Percentiles rank a stretch among this genome's conserved stretches.
Evolutionary conservation across 2,329 filamentous ascomycete species (phyloP).

Genomic region (Neobulgaria alba): DNA sequence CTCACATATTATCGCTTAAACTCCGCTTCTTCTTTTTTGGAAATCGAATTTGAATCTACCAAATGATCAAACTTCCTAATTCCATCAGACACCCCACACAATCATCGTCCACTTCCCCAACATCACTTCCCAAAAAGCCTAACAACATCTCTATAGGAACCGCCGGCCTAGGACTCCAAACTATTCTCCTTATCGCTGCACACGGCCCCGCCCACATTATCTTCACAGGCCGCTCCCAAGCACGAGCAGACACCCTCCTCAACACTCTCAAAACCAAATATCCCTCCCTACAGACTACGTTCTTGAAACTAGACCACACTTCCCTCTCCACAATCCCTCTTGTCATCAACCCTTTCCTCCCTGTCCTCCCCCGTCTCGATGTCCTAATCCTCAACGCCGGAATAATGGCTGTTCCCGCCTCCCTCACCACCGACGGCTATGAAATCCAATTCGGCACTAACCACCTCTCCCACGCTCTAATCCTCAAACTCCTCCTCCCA

Average conservation of each 20-base stretch:
- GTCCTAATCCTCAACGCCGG: constrained; percentile 40
- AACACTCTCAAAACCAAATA: constrained; percentile 3
- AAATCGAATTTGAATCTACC: too few species aligned
- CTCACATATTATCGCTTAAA: too few species aligned
- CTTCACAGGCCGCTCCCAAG: constrained; percentile 31
- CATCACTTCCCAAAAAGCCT: constrained; percentile 4
- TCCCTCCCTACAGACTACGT: constrained; percentile 10
- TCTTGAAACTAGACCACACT: constrained; percentile 32
- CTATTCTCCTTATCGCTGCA: constrained; percentile 32
- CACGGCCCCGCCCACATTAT: constrained; percentile 33
- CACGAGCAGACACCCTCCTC: constrained; percentile 26
- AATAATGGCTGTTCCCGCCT: constrained; percentile 33
- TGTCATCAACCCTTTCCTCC: constrained; percentile 33
- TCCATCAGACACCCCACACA: too few species aligned
- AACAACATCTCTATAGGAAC: constrained; percentile 28
- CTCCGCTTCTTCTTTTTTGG: too few species aligned
- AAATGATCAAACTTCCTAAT: too few species aligned
- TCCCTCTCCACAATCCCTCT: constrained; percentile 36
- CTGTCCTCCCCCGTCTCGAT: constrained; percentile 32
- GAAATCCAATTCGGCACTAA: constrained; percentile 42
- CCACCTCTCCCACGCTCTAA: constrained; percentile 39
- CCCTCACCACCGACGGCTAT: constrained; percentile 36
- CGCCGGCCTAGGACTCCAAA: constrained; percentile 38
- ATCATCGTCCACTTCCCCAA: not conserved
- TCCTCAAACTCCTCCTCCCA: constrained; percentile 33